A percentile compares a stretch with the other conserved stretches of the same genome.
These are phyloP conservation scores for Stephania japonica DNA, from an alignment of 164 flowering plant genomes.

Conservation along the genomic window DNA sequence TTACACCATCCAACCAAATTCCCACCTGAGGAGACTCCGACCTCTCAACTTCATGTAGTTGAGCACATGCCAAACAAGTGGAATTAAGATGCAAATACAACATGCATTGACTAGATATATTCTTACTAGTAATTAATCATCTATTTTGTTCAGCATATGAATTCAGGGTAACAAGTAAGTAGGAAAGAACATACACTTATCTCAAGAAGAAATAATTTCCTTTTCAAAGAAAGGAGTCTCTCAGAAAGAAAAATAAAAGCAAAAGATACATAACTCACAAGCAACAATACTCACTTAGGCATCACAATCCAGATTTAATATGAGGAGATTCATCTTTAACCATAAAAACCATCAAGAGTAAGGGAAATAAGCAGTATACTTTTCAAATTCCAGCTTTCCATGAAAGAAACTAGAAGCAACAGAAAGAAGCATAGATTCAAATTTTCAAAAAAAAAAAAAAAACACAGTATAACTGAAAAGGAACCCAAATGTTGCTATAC, in stretches of 20 bases:
- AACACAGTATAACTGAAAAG: background rate
- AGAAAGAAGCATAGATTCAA: background rate
- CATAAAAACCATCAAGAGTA: background rate
- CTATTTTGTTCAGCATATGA: background rate
- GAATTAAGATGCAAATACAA: too few relatives aligned
- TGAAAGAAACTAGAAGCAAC: background rate
- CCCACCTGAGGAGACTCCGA: too few relatives aligned
- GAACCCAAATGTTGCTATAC: slow-evolving; percentile 26
- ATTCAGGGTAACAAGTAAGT: background rate
- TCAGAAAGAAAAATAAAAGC: background rate
- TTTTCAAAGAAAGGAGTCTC: background rate
- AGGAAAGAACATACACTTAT: background rate
- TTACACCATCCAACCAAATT: too few relatives aligned
- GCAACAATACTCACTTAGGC: background rate
- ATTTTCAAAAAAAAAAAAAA: background rate
- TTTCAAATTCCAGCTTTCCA: background rate
- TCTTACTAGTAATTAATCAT: too few relatives aligned
- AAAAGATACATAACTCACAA: background rate
- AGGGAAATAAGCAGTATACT: background rate
- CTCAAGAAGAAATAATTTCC: background rate
- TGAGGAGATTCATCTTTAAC: background rate
- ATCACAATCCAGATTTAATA: background rate
- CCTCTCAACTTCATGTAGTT: too few relatives aligned
- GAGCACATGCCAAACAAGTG: too few relatives aligned
- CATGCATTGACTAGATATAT: too few relatives aligned